Evolutionary conservation across 352 stramenopile genomes (phyloP).

Genomic region (Pythium folliculosum): DNA sequence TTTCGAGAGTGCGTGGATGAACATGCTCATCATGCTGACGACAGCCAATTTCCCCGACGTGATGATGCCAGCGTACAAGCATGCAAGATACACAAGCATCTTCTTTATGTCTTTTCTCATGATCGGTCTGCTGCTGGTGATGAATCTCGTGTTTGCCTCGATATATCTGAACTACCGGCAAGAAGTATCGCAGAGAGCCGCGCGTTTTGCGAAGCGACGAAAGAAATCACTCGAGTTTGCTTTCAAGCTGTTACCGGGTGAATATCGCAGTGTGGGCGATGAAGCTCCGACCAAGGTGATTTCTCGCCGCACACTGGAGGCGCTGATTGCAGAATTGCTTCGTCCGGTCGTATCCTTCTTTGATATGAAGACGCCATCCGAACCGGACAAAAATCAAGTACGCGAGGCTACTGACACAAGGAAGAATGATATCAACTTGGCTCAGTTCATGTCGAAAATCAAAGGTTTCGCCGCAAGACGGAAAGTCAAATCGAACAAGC

Average conservation of each 20-base stretch:
- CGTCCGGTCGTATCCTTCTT: constrained; percentile 27
- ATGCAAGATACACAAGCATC: constrained; percentile 41
- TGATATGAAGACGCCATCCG: neutral
- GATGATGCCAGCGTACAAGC: constrained; percentile 71
- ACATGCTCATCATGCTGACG: constrained; percentile 69
- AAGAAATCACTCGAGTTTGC: constrained; percentile 53
- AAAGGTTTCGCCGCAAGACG: constrained; percentile 25
- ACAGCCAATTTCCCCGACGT: constrained; percentile 86
- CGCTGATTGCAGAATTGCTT: constrained; percentile 22
- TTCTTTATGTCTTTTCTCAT: constrained; percentile 77
- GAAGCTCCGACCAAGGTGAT: constrained; percentile 21
- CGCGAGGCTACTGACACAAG: neutral
- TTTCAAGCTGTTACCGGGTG: constrained; percentile 41
- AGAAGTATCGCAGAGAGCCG: constrained; percentile 37
- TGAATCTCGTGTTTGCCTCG: constrained; percentile 78
- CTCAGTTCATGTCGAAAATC: constrained; percentile 23
- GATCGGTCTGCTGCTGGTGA: constrained; percentile 74
- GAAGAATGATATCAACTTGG: constrained; percentile 19
- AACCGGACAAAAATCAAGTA: neutral
- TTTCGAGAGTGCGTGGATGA: constrained; percentile 54
- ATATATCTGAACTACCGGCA: constrained; percentile 73
- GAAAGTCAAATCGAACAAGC: constrained; percentile 24
- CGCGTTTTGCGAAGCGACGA: constrained; percentile 35
- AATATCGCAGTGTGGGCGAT: constrained; percentile 11
- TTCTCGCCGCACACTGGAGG: constrained; percentile 15